Percentiles rank a stretch among this genome's conserved stretches.
These are phyloP conservation scores for Fraxinus sp. DNA, from an alignment of 305 asterid species.

Conservation along the genomic window DNA sequence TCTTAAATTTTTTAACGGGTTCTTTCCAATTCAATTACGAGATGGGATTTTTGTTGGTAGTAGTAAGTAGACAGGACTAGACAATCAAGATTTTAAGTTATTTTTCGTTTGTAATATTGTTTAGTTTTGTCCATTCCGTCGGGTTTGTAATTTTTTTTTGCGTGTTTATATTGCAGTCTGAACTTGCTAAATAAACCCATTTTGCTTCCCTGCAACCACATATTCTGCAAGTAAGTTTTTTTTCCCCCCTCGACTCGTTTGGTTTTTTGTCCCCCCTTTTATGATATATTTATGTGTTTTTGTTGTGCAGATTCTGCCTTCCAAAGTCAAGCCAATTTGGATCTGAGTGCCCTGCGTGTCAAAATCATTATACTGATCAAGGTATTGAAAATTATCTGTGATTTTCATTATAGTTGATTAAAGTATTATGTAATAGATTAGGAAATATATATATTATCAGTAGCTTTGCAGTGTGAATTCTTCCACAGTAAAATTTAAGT, in stretches of 20 bases:
- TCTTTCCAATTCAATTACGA: background rate
- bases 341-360: conserved; percentile 71
- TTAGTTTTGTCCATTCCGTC: background rate
- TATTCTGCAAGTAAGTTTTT: conserved; percentile 73
- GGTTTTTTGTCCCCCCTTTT: background rate
- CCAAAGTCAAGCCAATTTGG: conserved; percentile 32
- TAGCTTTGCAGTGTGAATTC: background rate
- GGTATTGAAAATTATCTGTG: conserved; percentile 36
- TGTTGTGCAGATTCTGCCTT: conserved; percentile 50
- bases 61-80: background rate
- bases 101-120: background rate
- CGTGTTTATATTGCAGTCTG: conserved; percentile 48
- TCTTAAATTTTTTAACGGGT: background rate
- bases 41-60: background rate
- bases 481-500: background rate
- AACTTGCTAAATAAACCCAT: conserved; percentile 64
- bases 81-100: background rate
- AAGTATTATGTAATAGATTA: background rate
- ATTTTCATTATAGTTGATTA: background rate
- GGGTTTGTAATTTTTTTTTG: too few species aligned
- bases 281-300: background rate
- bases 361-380: conserved; percentile 38
- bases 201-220: conserved; percentile 86
- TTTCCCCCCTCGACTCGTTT: background rate
- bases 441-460: background rate